Conservation (phyloP, 73 alveolate species). For the Loxodes magnus region DNA sequence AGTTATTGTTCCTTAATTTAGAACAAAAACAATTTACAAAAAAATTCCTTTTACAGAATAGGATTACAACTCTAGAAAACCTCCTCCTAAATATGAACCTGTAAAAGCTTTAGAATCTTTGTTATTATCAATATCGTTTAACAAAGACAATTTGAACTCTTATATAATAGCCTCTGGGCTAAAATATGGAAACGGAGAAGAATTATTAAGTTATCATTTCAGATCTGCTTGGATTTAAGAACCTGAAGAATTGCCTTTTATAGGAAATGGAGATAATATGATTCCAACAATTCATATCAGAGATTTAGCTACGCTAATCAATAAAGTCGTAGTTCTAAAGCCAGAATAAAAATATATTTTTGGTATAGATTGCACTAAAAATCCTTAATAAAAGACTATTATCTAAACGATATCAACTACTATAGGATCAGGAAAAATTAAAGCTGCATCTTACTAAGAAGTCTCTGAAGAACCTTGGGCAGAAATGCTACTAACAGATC, state of each 20-base stretch:
- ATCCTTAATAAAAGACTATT: constrained; percentile 64
- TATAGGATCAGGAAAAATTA: constrained; percentile 67
- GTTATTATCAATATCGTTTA: constrained; percentile 64
- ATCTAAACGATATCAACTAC: constrained; percentile 76
- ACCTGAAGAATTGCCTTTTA: constrained; percentile 25
- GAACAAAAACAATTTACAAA: neutral
- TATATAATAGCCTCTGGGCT: constrained; percentile 89
- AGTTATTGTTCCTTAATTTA: no score
- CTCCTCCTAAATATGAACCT: constrained; percentile 7
- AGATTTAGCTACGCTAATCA: constrained; percentile 77
- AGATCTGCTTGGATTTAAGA: constrained; percentile 66
- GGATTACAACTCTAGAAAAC: constrained; percentile 3
- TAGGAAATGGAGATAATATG: constrained; percentile 73
- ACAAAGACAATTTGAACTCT: constrained; percentile 71
- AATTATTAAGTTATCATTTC: constrained; percentile 51
- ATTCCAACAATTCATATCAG: constrained; percentile 90
- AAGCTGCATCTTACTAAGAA: constrained; percentile 17
- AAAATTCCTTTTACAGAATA: constrained; percentile 4
- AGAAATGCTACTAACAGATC: constrained; percentile 38
- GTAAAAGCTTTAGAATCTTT: constrained; percentile 79
- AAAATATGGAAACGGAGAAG: constrained; percentile 89
- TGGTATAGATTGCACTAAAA: constrained; percentile 82
- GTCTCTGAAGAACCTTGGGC: constrained; percentile 43
- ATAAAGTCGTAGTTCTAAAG: constrained; percentile 51
- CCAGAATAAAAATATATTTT: constrained; percentile 71